Evolutionary conservation across 371 early-diverging fungal species (phyloP).

Genomic region (Apophysomyces elegans): DNA sequence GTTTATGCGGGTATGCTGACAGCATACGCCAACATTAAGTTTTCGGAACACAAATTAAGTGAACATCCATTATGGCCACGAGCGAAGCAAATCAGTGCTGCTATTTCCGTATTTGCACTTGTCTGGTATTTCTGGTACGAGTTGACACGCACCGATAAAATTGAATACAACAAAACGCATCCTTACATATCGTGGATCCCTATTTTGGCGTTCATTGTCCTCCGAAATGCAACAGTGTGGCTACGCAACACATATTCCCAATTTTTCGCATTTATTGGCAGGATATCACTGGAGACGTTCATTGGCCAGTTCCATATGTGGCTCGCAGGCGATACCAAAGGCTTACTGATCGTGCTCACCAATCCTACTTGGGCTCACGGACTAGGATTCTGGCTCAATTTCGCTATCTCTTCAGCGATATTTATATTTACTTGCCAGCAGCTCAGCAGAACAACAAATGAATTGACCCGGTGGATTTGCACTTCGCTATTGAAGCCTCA

Average conservation of each 20-base stretch:
- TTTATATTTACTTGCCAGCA: constrained; percentile 63
- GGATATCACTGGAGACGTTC: constrained; percentile 74
- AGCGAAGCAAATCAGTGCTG: constrained; percentile 26
- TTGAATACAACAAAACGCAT: constrained; percentile 60
- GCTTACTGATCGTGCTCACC: constrained; percentile 54
- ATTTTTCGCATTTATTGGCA: constrained; percentile 66
- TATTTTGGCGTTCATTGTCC: constrained; percentile 61
- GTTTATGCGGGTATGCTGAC: constrained; percentile 64
- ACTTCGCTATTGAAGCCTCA: constrained; percentile 4
- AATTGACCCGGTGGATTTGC: constrained; percentile 50
- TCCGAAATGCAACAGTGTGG: constrained; percentile 65
- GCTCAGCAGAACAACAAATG: constrained; percentile 56
- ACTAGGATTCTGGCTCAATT: constrained; percentile 61
- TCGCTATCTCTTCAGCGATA: constrained; percentile 49
- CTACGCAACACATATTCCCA: constrained; percentile 56
- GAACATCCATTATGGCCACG: constrained; percentile 46
- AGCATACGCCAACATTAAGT: constrained; percentile 51
- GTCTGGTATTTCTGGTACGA: constrained; percentile 55
- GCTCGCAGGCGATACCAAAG: constrained; percentile 76
- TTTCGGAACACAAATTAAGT: constrained; percentile 43
- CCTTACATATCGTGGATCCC: constrained; percentile 69
- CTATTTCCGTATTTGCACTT: constrained; percentile 40
- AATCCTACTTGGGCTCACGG: constrained; percentile 35
- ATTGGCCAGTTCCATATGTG: constrained; percentile 83
- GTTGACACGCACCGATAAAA: constrained; percentile 45